phyloP scores from a whole-genome alignment of 2,329 filamentous ascomycete genomes.

The Esteya vermicola region DNA sequence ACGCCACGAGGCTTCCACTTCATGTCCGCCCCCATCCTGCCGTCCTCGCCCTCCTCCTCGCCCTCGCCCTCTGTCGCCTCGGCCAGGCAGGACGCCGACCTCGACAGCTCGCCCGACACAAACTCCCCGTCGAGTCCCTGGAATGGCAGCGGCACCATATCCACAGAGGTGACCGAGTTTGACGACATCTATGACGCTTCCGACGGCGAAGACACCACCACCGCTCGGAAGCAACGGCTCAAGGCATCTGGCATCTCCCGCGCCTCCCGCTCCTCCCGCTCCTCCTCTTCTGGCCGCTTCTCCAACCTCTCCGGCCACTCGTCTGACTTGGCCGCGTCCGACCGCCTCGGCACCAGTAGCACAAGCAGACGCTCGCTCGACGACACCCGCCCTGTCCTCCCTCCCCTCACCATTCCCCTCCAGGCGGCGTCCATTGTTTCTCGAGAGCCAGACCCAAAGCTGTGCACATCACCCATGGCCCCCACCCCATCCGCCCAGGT shows the following conservation, averaged over 20 bases:
- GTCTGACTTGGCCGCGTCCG: not conserved
- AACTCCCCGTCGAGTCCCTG: constrained; percentile 29
- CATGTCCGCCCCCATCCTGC: constrained; percentile 46
- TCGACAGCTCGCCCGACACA: constrained; percentile 18
- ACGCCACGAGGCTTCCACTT: constrained; percentile 56
- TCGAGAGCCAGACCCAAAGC: constrained; percentile 24
- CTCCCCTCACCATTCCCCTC: constrained; percentile 38
- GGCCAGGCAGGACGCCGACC: constrained; percentile 12
- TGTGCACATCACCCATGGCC: constrained; percentile 42
- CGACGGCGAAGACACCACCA: constrained; percentile 46
- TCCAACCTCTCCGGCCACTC: constrained; percentile 7
- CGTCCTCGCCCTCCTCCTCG: constrained; percentile 43
- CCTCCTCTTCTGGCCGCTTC: no score
- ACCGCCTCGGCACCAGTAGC: not conserved
- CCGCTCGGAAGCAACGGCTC: no score
- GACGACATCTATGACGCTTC: constrained; percentile 82
- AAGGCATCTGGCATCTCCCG: no score
- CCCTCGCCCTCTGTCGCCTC: constrained; percentile 29
- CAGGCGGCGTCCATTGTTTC: constrained; percentile 20
- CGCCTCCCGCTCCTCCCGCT: no score
- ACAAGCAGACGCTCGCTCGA: constrained; percentile 14
- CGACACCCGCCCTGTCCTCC: constrained; percentile 22
- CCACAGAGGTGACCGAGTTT: constrained; percentile 57
- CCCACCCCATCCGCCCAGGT: constrained; percentile 53
- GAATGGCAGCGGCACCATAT: constrained; percentile 40